Base-by-base conservation (phyloP, 345 rosid species). In the Populus simonii region DNA sequence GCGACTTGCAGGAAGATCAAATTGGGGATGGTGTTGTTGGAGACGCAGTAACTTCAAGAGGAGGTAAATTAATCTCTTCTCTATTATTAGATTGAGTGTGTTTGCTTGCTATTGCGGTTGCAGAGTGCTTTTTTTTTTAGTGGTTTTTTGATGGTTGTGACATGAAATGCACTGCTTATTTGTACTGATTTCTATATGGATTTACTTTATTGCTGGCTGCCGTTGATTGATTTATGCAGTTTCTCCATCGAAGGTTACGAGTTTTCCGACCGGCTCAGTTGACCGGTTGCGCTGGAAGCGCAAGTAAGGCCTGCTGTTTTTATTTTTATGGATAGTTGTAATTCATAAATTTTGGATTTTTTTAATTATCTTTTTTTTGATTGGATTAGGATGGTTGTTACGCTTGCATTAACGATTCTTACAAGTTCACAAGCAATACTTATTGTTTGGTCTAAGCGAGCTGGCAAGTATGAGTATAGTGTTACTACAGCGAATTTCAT, bases 371-470 rank as follows among this genome's bases (percentile, higher is more conserved):
- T 68, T 41, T 31, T 74, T 22, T 47, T 68, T 73, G 15, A 72
- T 70, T 74, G 79, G 29, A 9, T 53, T 59, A 93, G 99, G 87
- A 79, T 93, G 12, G 71, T 89, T 57, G 99, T 91, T 67, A 96
- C 99, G 7, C 84, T 91, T 80, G 92, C 98, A 70, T 80, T 96
- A 84, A 93, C 97, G 55, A 18, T 93, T 81, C 91, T 96, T 45
- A 93, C 99, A 51, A 96, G 99, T 82, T 93, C 99, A 15, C 99
- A 96, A 89, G 93, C 99, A 3, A 93, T 93, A 71, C 96, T 96
- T 1, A 96, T 96, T 66, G 98, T 93, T 4, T 96, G 99, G 99
- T 96, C 99, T 31, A 96, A 96, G 82, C 91, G 99, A 88, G 99
- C 99, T 72, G 96, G 98, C 73, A 92, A 92, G 83, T 96, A 96